Conservation (phyloP, 345 rosid genomes). For the Pistacia vera region DNA sequence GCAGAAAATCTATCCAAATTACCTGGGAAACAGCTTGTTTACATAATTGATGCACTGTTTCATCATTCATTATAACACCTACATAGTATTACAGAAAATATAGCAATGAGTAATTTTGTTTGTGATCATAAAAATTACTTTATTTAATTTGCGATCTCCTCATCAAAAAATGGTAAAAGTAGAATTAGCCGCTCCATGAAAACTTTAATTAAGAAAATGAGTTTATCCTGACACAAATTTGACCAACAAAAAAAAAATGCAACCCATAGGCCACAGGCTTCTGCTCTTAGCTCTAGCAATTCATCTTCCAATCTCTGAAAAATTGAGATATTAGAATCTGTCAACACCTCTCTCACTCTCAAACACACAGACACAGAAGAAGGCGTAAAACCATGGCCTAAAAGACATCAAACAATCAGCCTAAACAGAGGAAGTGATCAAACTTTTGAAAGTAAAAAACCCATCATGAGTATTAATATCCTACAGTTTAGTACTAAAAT, state of each 20-base stretch:
- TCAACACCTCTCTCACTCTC: not conserved
- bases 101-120: conserved; percentile 15
- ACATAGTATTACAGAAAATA: conserved; percentile 18
- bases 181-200: not conserved
- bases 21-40: conserved; percentile 97
- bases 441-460: not conserved
- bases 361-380: not conserved
- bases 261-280: not conserved
- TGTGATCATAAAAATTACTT: not conserved
- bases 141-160: not conserved
- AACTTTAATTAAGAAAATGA: not conserved
- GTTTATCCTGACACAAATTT: not conserved
- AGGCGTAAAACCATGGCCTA: not conserved
- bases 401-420: not conserved
- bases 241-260: not conserved
- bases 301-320: not conserved
- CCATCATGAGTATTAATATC: not conserved
- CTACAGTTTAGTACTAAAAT: not conserved
- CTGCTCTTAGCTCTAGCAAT: not conserved
- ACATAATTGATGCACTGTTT: conserved; percentile 87
- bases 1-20: conserved; percentile 10
- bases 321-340: not conserved
- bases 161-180: not conserved
- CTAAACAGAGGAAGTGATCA: not conserved
- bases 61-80: conserved; percentile 95